Evolutionary conservation across 257 asterid genomes (phyloP).

Genomic region (Penstemon newberryi): DNA sequence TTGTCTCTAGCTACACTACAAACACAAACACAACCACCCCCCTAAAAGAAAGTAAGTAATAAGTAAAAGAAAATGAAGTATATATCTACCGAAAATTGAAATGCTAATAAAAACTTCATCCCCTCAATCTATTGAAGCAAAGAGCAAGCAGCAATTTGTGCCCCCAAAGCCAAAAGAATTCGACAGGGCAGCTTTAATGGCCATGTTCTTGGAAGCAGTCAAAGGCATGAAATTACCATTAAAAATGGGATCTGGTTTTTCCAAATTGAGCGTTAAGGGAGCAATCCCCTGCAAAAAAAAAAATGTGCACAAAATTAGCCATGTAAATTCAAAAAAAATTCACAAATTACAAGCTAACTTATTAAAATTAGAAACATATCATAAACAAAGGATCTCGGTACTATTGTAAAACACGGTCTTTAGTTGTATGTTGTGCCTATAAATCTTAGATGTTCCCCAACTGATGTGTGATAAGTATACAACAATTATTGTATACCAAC

Average conservation of each 20-base stretch:
- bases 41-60: no score
- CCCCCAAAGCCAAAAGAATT: slow-evolving; percentile 99
- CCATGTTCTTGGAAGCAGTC: slow-evolving; percentile 66
- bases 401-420: background rate
- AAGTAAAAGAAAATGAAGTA: no score
- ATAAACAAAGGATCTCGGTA: background rate
- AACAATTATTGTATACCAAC: no score
- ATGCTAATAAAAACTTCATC: background rate
- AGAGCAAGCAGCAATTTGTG: slow-evolving; percentile 80
- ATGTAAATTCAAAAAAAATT: background rate
- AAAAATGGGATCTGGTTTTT: slow-evolving; percentile 70
- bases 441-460: background rate
- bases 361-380: background rate
- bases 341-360: background rate
- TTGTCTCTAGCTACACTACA: no score
- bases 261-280: slow-evolving; percentile 78
- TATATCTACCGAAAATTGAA: no score
- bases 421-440: background rate
- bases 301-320: slow-evolving; percentile 6
- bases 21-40: no score
- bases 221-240: slow-evolving; percentile 69
- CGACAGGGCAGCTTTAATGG: slow-evolving; percentile 73
- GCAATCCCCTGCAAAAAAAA: slow-evolving; percentile 65
- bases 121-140: slow-evolving; percentile 51
- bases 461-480: no score